Conservation (phyloP, 2,329 filamentous ascomycete species). For the Aspergillus floridensis region DNA sequence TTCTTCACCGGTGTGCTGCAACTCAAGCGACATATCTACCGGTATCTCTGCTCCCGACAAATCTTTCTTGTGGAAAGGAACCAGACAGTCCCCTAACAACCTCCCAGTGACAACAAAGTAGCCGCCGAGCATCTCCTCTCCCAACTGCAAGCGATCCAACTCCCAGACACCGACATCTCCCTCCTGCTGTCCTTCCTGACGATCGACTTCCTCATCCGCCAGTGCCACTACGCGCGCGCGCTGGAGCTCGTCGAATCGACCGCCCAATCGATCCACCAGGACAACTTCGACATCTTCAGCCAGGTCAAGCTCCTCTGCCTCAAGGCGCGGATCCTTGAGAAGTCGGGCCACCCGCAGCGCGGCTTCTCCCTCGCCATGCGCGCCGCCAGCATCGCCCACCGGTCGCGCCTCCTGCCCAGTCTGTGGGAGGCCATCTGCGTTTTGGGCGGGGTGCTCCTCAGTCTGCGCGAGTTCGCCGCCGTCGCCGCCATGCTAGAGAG, state of each 20-base stretch:
- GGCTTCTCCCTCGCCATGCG: conserved; percentile 75
- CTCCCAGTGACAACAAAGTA: conserved; percentile 53
- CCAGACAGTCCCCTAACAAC: conserved; percentile 16
- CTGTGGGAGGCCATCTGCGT: conserved; percentile 71
- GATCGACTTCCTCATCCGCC: conserved; percentile 58
- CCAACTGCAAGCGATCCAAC: conserved; percentile 54
- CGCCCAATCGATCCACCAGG: conserved; percentile 51
- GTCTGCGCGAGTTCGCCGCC: conserved; percentile 67
- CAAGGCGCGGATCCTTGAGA: conserved; percentile 69
- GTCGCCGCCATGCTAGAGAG: conserved; percentile 64
- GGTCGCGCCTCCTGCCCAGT: conserved; percentile 63
- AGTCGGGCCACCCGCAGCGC: conserved; percentile 66
- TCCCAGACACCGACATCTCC: conserved; percentile 58
- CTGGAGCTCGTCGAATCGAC: conserved; percentile 55
- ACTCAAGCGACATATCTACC: conserved; percentile 42
- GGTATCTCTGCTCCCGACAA: conserved; percentile 26
- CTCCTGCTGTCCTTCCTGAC: conserved; percentile 59
- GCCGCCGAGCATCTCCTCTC: conserved; percentile 57
- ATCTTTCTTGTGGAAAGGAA: not conserved
- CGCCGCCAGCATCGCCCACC: conserved; percentile 71
- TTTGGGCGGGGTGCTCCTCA: conserved; percentile 66
- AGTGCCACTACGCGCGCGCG: conserved; percentile 53
- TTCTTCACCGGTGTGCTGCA: conserved; percentile 45
- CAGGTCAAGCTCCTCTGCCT: conserved; percentile 69
- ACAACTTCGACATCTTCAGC: conserved; percentile 62